Evolutionary conservation across 78 protist genomes (phyloP).

Genomic region (slime mould (Dictyostelium discoideum)): DNA sequence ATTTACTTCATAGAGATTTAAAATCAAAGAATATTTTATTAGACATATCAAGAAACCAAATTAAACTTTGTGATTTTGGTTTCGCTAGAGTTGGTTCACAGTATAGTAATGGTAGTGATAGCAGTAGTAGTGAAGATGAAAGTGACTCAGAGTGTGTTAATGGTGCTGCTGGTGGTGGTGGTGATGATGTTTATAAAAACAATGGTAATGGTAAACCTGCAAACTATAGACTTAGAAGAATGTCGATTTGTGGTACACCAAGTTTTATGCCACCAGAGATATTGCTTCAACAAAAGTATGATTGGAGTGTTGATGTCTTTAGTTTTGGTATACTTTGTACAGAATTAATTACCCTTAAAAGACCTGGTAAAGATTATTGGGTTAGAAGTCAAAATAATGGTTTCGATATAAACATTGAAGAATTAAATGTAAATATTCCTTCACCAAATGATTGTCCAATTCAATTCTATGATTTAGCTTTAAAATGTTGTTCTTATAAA

Average conservation of each 20-base stretch:
- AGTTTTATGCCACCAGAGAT: constrained; percentile 77
- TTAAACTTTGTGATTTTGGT: constrained; percentile 73
- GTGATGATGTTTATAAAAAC: background rate
- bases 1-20: constrained; percentile 67
- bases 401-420: constrained; percentile 66
- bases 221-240: constrained; percentile 32
- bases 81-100: constrained; percentile 71
- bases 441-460: constrained; percentile 23
- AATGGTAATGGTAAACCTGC: constrained; percentile 77
- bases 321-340: constrained; percentile 64
- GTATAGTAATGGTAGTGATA: constrained; percentile 34
- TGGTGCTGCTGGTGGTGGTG: background rate
- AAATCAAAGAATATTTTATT: constrained; percentile 66
- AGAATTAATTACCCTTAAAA: constrained; percentile 41
- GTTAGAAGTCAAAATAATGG: constrained; percentile 51
- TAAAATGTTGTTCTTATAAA: constrained; percentile 44
- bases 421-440: constrained; percentile 10
- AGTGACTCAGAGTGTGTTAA: background rate
- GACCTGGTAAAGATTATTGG: constrained; percentile 86
- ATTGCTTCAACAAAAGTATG: constrained; percentile 46
- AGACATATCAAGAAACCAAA: background rate
- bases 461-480: constrained; percentile 38
- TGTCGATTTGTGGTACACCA: constrained; percentile 80
- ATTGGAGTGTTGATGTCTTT: constrained; percentile 75
- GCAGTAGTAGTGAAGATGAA: constrained; percentile 41